Percentiles rank a stretch among this genome's conserved stretches.
These are phyloP conservation scores for Neofusicoccum umdonicola DNA, from an alignment of 2,329 filamentous ascomycete genomes.

Conservation along the genomic window DNA sequence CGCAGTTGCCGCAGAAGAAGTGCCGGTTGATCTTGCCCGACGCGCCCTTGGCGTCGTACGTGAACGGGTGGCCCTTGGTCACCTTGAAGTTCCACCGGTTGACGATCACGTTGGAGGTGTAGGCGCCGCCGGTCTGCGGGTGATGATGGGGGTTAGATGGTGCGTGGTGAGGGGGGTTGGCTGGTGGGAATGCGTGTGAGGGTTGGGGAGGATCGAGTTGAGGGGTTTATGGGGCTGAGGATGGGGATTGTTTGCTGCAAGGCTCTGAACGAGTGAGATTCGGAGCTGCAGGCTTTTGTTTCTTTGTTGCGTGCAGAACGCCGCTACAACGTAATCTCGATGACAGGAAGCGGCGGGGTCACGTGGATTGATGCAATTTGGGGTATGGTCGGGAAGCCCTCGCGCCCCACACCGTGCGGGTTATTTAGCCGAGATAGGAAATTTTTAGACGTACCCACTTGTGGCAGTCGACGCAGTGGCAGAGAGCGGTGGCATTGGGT, in stretches of 20 bases:
- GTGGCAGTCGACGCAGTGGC: slow-evolving; percentile 56
- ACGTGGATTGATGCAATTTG: background rate
- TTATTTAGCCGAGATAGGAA: background rate
- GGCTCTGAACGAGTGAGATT: too few relatives aligned
- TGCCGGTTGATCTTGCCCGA: slow-evolving; percentile 57
- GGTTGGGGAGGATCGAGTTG: background rate
- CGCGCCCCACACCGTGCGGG: background rate
- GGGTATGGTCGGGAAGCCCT: background rate
- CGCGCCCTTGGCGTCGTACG: slow-evolving; percentile 48
- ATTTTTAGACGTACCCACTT: slow-evolving; percentile 41
- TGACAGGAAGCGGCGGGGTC: background rate
- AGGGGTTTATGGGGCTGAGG: too few relatives aligned
- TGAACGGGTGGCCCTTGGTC: slow-evolving; percentile 50
- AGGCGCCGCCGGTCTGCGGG: slow-evolving; percentile 47
- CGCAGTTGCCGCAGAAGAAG: slow-evolving; percentile 55
- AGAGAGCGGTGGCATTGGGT: slow-evolving; percentile 46
- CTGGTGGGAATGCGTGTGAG: background rate
- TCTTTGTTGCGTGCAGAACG: too few relatives aligned
- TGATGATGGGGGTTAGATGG: slow-evolving; percentile 39
- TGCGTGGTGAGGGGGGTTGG: background rate
- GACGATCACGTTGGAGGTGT: slow-evolving; percentile 55
- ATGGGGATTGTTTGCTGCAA: too few relatives aligned
- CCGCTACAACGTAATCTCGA: too few relatives aligned
- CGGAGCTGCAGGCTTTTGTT: too few relatives aligned
- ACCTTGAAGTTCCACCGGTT: slow-evolving; percentile 48